Percentiles rank a stretch among this genome's conserved stretches.
phyloP scores from a whole-genome alignment of 306 rosid genomes.

The Cajanus cajan region DNA sequence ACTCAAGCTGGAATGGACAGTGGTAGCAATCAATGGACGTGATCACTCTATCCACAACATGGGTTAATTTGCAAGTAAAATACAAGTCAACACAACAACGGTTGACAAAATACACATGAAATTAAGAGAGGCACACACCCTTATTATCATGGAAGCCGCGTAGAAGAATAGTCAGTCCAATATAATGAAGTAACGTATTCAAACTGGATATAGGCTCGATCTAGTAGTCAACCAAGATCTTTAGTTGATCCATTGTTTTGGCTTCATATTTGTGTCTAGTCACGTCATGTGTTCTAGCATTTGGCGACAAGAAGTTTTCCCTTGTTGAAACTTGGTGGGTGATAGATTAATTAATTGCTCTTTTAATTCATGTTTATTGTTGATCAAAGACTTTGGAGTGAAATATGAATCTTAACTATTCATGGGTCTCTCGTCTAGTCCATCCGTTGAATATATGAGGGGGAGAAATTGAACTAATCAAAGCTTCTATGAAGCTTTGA shows the following conservation, averaged over 20 bases:
- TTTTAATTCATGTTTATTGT: background rate
- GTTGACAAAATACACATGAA: constrained; percentile 6
- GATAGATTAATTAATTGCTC: background rate
- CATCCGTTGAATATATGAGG: background rate
- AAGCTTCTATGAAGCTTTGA: background rate
- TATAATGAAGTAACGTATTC: background rate
- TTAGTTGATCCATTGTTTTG: constrained; percentile 26
- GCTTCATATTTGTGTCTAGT: constrained; percentile 3
- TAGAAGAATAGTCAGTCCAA: background rate
- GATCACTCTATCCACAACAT: no score
- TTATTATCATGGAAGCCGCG: background rate
- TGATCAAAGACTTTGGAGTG: background rate
- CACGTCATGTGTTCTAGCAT: constrained; percentile 25
- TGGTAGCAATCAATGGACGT: background rate
- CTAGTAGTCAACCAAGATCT: constrained; percentile 5
- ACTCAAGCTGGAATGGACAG: background rate
- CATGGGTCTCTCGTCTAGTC: background rate
- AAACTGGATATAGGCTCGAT: background rate
- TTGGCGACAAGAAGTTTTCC: constrained; percentile 35
- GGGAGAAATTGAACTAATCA: background rate
- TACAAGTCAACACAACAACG: background rate
- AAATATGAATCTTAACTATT: background rate
- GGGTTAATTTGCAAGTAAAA: background rate
- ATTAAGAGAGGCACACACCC: background rate
- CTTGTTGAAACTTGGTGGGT: background rate